Percentiles rank a stretch among this genome's conserved stretches.
Evolutionary conservation across 73 alveolate genomes (phyloP).

Genomic region (Paramecium biaurelia): DNA sequence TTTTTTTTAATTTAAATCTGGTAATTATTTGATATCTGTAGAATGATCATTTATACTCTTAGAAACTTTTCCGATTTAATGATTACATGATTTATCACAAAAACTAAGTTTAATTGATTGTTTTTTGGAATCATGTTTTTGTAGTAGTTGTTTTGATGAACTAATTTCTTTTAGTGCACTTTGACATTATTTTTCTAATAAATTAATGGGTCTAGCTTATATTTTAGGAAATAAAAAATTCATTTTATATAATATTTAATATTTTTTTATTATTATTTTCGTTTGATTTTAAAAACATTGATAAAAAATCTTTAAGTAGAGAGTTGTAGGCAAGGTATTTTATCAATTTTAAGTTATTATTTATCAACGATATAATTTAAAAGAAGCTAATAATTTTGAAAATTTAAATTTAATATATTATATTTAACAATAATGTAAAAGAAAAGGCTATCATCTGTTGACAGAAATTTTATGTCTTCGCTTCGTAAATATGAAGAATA

Average conservation of each 20-base stretch:
- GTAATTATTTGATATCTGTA: not conserved
- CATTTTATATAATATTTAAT: not conserved
- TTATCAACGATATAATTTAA: not conserved
- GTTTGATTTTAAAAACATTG: too few relatives aligned
- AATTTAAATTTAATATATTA: not conserved
- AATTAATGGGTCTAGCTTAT: not conserved
- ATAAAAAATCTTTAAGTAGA: too few relatives aligned
- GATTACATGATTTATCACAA: not conserved
- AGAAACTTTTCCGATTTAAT: not conserved
- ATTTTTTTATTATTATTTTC: not conserved
- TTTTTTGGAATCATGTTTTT: not conserved
- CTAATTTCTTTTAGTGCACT: not conserved
- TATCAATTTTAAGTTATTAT: not conserved
- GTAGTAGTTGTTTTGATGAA: not conserved
- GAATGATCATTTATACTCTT: not conserved
- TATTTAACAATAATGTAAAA: not conserved
- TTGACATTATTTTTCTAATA: not conserved
- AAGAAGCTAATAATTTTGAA: not conserved
- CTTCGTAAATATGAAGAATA: not conserved
- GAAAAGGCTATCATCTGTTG: not conserved
- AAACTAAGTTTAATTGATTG: not conserved
- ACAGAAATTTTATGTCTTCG: not conserved
- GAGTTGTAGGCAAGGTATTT: not conserved
- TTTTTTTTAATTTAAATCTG: not conserved
- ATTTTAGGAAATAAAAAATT: not conserved